A percentile compares a stretch with the other conserved stretches of the same genome.
phyloP scores from a whole-genome alignment of 805 yeast genomes.

The Priceomyces castillae region DNA sequence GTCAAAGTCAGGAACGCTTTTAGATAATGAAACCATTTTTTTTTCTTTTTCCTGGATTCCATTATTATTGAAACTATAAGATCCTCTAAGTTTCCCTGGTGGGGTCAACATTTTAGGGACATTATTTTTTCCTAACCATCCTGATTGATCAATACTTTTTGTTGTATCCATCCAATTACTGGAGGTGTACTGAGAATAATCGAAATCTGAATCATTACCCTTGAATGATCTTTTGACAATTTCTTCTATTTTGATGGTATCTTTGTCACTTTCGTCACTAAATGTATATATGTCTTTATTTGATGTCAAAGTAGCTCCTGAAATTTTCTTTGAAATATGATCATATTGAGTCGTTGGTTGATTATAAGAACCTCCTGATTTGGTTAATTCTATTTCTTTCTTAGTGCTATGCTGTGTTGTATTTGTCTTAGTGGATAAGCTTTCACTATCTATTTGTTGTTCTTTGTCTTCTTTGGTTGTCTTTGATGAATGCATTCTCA shows the following conservation, averaged over 20 bases:
- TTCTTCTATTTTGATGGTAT: constrained; percentile 6
- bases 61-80: neutral
- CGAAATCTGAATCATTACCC: neutral
- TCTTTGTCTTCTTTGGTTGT: neutral
- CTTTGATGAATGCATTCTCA: neutral
- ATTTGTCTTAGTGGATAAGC: neutral
- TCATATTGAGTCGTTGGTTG: neutral
- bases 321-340: constrained; percentile 11
- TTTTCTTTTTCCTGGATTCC: neutral
- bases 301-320: constrained; percentile 12
- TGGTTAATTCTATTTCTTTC: neutral
- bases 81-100: neutral
- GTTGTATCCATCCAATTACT: constrained; percentile 21
- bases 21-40: neutral
- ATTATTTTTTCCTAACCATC: neutral
- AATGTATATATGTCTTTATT: constrained; percentile 1
- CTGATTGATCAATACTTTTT: neutral
- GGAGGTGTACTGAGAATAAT: constrained; percentile 10
- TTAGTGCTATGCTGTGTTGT: neutral
- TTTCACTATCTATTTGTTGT: neutral
- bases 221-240: constrained; percentile 12
- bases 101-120: neutral
- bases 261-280: constrained; percentile 4
- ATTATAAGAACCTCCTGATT: neutral
- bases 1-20: neutral